A percentile compares a stretch with the other conserved stretches of the same genome.
These are phyloP conservation scores for Triticum monococcum DNA, from an alignment of 176 grass and related monocot genomes.

Conservation along the genomic window DNA sequence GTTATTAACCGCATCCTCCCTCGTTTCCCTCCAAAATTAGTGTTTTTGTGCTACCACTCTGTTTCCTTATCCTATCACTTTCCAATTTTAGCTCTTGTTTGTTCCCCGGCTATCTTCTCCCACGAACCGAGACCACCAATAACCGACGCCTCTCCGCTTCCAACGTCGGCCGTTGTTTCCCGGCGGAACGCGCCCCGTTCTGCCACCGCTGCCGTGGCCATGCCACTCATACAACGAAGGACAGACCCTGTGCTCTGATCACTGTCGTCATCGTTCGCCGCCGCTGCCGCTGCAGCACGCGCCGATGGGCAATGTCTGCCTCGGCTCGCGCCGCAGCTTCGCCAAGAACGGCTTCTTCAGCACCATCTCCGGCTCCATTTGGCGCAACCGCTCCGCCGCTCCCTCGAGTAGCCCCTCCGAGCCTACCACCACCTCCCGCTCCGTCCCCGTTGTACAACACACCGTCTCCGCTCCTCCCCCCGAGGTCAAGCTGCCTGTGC, in stretches of 20 bases:
- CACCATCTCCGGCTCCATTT: slow-evolving; percentile 30
- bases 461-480: not conserved
- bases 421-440: slow-evolving; percentile 39
- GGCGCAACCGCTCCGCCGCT: slow-evolving; percentile 9
- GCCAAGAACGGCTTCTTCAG: slow-evolving; percentile 44
- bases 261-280: not conserved
- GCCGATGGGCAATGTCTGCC: slow-evolving; percentile 61
- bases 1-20: not conserved
- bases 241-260: not conserved
- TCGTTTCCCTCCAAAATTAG: slow-evolving; percentile 34
- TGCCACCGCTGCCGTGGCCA: slow-evolving; percentile 34
- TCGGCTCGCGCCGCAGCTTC: slow-evolving; percentile 32
- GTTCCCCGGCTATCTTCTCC: slow-evolving; percentile 9
- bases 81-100: slow-evolving; percentile 51
- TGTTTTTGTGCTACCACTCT: not conserved
- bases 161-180: not conserved
- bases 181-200: slow-evolving; percentile 45
- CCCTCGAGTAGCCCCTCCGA: not conserved
- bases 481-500: not conserved
- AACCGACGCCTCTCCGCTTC: not conserved
- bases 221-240: slow-evolving; percentile 5
- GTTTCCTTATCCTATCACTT: not conserved
- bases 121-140: slow-evolving; percentile 16
- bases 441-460: slow-evolving; percentile 39
- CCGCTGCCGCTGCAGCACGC: slow-evolving; percentile 11